Evolutionary conservation across 768 basidiomycete species (phyloP).

Genomic region (Kockovaella imperatae): DNA sequence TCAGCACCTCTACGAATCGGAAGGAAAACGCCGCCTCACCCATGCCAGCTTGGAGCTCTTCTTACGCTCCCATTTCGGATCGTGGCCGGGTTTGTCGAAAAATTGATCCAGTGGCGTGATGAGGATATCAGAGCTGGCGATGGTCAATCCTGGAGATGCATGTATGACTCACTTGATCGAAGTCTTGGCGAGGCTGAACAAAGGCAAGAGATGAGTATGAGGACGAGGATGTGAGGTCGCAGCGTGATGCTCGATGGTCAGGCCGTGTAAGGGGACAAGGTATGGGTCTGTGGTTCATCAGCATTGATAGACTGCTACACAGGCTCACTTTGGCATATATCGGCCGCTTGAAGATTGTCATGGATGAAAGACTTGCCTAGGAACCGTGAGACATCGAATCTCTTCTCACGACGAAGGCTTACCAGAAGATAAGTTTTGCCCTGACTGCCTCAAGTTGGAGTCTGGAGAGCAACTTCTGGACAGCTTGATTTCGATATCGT

Average conservation of each 20-base stretch:
- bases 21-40: slow-evolving; percentile 15
- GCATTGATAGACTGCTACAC: neutral
- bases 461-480: slow-evolving; percentile 39
- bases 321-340: slow-evolving; percentile 41
- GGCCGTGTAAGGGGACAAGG: slow-evolving; percentile 37
- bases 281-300: slow-evolving; percentile 32
- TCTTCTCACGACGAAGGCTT: neutral
- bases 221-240: slow-evolving; percentile 39
- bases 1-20: neutral
- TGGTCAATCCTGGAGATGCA: neutral
- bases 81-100: slow-evolving; percentile 25
- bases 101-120: slow-evolving; percentile 44
- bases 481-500: slow-evolving; percentile 29
- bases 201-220: slow-evolving; percentile 39
- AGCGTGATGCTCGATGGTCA: slow-evolving; percentile 41
- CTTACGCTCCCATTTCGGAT: slow-evolving; percentile 41
- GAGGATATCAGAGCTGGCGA: slow-evolving; percentile 43
- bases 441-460: slow-evolving; percentile 31
- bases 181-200: slow-evolving; percentile 44
- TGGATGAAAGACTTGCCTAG: slow-evolving; percentile 35
- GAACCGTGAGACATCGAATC: too few relatives aligned
- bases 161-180: slow-evolving; percentile 37
- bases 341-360: slow-evolving; percentile 37
- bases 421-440: slow-evolving; percentile 22
- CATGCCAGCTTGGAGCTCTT: slow-evolving; percentile 30